Percentiles rank a stretch among this genome's conserved stretches.
These are phyloP conservation scores for Solanum lignicaule DNA, from an alignment of 257 asterid genomes.

Conservation along the genomic window DNA sequence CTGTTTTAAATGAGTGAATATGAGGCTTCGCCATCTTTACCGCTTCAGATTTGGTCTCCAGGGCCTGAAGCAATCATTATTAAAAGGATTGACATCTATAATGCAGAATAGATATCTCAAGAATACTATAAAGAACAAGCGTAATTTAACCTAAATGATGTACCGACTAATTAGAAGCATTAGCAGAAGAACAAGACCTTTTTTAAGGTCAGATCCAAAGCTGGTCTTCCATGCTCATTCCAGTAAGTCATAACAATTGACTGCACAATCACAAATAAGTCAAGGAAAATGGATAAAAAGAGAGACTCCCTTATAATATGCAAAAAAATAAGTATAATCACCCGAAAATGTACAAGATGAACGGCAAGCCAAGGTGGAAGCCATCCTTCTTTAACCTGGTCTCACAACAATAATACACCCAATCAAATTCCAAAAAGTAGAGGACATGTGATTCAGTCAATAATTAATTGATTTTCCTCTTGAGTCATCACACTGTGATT, in stretches of 20 bases:
- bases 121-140: neutral
- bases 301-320: neutral
- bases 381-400: constrained; percentile 33
- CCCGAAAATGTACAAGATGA: constrained; percentile 29
- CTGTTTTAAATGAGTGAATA: constrained; percentile 17
- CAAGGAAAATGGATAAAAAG: constrained; percentile 6
- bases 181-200: constrained; percentile 15
- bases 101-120: neutral
- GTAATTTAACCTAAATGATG: neutral
- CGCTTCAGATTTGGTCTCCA: constrained; percentile 18
- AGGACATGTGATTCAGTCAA: neutral
- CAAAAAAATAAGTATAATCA: neutral
- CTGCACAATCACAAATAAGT: constrained; percentile 22
- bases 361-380: constrained; percentile 35
- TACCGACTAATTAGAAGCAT: neutral
- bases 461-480: neutral
- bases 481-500: neutral
- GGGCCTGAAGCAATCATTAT: constrained; percentile 17
- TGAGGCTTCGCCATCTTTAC: constrained; percentile 25
- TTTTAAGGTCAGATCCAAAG: constrained; percentile 16
- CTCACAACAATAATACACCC: neutral
- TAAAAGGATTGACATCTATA: neutral
- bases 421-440: neutral
- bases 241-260: constrained; percentile 20
- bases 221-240: constrained; percentile 31